Percentiles rank a stretch among this genome's conserved stretches.
phyloP scores from a whole-genome alignment of 345 rosid genomes.

The Durio zibethinus region DNA sequence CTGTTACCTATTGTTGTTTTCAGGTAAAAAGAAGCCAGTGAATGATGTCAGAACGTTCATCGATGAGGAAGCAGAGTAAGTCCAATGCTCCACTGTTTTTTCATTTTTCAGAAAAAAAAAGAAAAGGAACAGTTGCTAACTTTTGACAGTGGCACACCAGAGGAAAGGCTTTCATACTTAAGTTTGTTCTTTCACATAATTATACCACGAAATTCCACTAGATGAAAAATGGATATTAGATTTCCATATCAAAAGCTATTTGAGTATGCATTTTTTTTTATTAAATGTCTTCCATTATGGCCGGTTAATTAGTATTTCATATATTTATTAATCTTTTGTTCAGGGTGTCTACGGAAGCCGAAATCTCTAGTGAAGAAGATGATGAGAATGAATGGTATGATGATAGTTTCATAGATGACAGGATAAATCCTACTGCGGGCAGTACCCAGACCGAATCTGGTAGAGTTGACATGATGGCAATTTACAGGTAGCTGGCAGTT shows the following conservation, averaged over 20 bases:
- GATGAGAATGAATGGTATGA: conserved; percentile 52
- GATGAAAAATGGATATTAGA: neutral
- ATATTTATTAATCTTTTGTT: conserved; percentile 7
- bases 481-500: conserved; percentile 61
- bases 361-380: conserved; percentile 60
- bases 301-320: neutral
- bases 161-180: neutral
- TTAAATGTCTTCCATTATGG: neutral
- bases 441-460: conserved; percentile 53
- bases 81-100: conserved; percentile 10
- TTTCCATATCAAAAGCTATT: neutral
- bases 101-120: neutral
- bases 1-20: conserved; percentile 20
- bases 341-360: conserved; percentile 80
- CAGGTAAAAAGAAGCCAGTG: conserved; percentile 57
- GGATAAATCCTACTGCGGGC: conserved; percentile 49
- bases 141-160: neutral
- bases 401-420: conserved; percentile 86
- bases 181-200: neutral
- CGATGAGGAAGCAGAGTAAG: conserved; percentile 93
- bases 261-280: neutral
- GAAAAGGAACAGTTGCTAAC: neutral
- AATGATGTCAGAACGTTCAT: conserved; percentile 46
- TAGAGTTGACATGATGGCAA: conserved; percentile 79
- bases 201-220: too few species aligned